phyloP scores from a whole-genome alignment of 371 early-diverging fungal genomes.

The Apophysomyces ossiformis region DNA sequence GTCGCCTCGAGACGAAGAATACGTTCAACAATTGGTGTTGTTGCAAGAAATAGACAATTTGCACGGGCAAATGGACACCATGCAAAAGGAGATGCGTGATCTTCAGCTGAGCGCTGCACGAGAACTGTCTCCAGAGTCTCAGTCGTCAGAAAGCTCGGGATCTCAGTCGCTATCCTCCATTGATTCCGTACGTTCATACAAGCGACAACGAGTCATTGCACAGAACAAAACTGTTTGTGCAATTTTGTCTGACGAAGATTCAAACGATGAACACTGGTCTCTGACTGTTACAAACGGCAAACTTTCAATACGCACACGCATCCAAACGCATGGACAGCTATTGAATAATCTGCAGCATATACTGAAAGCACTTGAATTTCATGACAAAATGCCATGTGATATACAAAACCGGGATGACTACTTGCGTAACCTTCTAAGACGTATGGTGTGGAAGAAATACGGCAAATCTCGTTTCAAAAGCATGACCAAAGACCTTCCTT shows the following conservation, averaged over 20 bases:
- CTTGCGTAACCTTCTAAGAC: background rate
- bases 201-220: constrained; percentile 16
- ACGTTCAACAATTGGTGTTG: constrained; percentile 23
- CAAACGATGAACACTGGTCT: constrained; percentile 21
- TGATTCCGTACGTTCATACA: background rate
- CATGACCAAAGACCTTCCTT: constrained; percentile 17
- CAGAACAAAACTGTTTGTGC: constrained; percentile 10
- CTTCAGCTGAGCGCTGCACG: constrained; percentile 24
- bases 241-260: constrained; percentile 8
- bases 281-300: constrained; percentile 36
- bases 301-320: constrained; percentile 36
- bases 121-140: constrained; percentile 3
- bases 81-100: constrained; percentile 28
- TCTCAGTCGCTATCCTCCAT: background rate
- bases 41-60: constrained; percentile 23
- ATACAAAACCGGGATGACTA: constrained; percentile 7
- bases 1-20: constrained; percentile 49
- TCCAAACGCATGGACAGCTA: constrained; percentile 35
- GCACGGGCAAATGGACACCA: constrained; percentile 18
- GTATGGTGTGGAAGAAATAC: constrained; percentile 39
- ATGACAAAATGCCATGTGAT: constrained; percentile 19
- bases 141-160: background rate
- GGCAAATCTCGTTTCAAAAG: constrained; percentile 36
- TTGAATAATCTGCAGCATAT: constrained; percentile 28
- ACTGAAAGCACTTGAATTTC: constrained; percentile 23